These are phyloP conservation scores for Ceratocystis diversiconidia DNA, from an alignment of 2,329 filamentous ascomycete genomes.

Conservation along the genomic window DNA sequence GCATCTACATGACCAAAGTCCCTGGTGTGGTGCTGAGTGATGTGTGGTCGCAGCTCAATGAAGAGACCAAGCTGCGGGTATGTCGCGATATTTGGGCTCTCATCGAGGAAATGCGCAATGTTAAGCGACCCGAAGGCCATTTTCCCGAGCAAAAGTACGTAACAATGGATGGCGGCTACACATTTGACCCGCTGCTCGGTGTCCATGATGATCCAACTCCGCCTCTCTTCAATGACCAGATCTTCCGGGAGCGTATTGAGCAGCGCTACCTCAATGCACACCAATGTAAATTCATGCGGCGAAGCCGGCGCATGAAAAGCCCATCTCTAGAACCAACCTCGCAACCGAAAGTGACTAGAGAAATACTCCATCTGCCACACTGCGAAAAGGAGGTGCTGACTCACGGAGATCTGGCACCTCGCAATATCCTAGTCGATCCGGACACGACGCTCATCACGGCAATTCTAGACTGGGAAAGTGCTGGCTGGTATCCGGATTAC, in stretches of 20 bases:
- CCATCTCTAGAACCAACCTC: background rate
- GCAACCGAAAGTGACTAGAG: background rate
- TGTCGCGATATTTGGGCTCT: constrained; percentile 6
- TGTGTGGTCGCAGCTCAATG: background rate
- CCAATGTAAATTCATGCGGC: background rate
- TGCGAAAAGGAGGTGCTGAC: constrained; percentile 25
- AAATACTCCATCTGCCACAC: constrained; percentile 14
- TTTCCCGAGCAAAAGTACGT: constrained; percentile 11
- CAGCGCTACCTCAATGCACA: constrained; percentile 19
- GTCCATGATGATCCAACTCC: constrained; percentile 3
- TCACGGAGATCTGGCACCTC: constrained; percentile 25
- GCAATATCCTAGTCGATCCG: constrained; percentile 26
- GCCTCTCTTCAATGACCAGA: background rate
- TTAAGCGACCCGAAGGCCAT: constrained; percentile 4
- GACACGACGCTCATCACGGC: constrained; percentile 34
- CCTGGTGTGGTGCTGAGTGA: background rate
- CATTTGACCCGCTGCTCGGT: background rate
- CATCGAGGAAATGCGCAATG: background rate
- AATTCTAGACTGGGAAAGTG: constrained; percentile 44
- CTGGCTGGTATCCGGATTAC: constrained; percentile 26
- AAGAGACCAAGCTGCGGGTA: background rate
- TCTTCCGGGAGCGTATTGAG: constrained; percentile 4
- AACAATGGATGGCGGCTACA: constrained; percentile 1
- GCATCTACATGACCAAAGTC: constrained; percentile 8
- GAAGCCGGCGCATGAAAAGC: too few relatives aligned